Base-by-base conservation (phyloP, 768 basidiomycete genomes). In the Daedaleopsis nitida region DNA sequence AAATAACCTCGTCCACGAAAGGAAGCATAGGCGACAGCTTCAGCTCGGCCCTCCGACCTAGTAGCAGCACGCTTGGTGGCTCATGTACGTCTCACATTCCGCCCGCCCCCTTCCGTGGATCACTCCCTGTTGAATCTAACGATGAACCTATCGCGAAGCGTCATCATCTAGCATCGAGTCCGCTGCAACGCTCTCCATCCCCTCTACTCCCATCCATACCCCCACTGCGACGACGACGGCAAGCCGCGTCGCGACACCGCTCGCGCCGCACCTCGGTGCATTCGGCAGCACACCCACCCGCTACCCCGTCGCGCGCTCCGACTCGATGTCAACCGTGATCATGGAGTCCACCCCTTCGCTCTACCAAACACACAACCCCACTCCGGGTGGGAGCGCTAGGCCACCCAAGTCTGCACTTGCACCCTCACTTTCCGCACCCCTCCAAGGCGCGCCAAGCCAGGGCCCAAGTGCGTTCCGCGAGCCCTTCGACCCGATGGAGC, bases 401-500 rank as follows among this genome's bases (percentile, higher is more conserved):
- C 5, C 51, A 19, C 37, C 24, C 45, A 3, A 42, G 39, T 17
- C 39, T 23, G 23, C 16, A 11, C 38, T 24, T 14, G 27, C 39
- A 17, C 7, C 52, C 11, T 37, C 59, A 14, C 35, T 32, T 1
- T 52, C 60, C 13, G 47, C 27, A 32, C 27, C 27, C 27, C 27
- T 32, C 27, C 27, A 32, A 7, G 27, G 6, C 5, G 17, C 54
- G 23, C 47, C 27, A 32, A 32, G 23, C 17, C 39, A 42, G 17
- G 27, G 13, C 56, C n/a, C 32, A 12, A 14, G n/a, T 4, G 19
- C 62, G 1, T 53, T 59, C 49, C 58, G 58, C 49, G 62, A 64
- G 37, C 62, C 62, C 7, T 64, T 64, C 58, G 62, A 64, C 50
- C 62, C 62, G 1, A 64, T 64, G 62, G 54, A 64, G 48, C 62